Base-by-base conservation (phyloP, 1,284 basidiomycete species). In the Inonotus hispidus region DNA sequence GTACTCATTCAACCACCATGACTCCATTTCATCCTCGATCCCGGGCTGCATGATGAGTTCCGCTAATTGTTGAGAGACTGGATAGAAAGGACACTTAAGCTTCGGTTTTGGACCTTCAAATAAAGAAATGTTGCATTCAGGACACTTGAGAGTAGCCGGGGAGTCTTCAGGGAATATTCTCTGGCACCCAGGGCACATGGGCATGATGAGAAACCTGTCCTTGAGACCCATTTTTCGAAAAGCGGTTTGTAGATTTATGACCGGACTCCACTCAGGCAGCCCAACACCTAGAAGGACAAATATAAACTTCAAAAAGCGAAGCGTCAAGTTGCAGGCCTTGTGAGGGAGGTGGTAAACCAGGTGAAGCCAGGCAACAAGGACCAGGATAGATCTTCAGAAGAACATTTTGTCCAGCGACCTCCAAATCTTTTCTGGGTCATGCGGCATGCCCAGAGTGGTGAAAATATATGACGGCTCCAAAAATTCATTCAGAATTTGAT, bases 1-100 rank as follows among this genome's bases (percentile, higher is more conserved):
- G 13, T 43, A 56, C 10, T 41, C 14, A 16, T 14, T 29, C 5
- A 25, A 7, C 4, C 39, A 14, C 56, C 56, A 59, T 6, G 39
- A 19, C 7, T 64, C 63, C 39, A 64, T 35, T 1, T 39, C 38
- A 4, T 58, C 47, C 32, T 58, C 56, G 47, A 64, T 54, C 13
- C 55, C 56, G 13, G 41, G 35, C 4, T 52, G 39, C 6, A 35
- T n/a, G 14, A 64, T 37, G 11, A 62, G 45, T 14, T 59, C 60
- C 14, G 56, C 32, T 13, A 64, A 32, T 14, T 39, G 52, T 10
- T 19, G 19, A 21, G 49, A 25, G 27, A 61, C 19, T 6, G 60
- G 32, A 8, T 29, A 23, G 29, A 35, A 62, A 16, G 54, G 54
- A 25, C 21, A 59, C 16, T 53, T 53, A 16, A 53, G 35, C 23